Base-by-base conservation (phyloP, 2,329 filamentous ascomycete genomes). In the Dactylellina cionopaga region DNA sequence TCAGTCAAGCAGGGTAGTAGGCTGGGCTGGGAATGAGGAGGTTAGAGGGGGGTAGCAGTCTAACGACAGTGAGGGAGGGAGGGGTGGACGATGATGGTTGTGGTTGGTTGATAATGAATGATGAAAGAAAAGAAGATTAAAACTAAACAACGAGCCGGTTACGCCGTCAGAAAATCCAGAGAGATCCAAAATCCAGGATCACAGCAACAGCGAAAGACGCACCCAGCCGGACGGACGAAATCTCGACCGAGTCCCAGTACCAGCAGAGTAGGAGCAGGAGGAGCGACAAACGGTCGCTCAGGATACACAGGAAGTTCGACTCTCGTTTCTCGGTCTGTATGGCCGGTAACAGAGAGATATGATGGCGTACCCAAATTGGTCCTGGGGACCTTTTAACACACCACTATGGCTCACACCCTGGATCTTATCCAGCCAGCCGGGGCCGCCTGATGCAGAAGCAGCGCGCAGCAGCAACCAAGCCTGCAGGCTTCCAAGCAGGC, bases 331-430 rank as follows among this genome's bases (percentile, higher is more conserved):
- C 31, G 46, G 27, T 52, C 46, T 17, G 44, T 43, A 49, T 15
- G 49, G 37, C 25, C 15, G 47, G 47, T 15, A 35, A 37, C 22
- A 10, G 11, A 25, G 51, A 41, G 33, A 41, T 39, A n/a, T 39
- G 51, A 66, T 49, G 31, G 54, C 54, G 63, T 35, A 60, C 44
- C 54, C 33, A 41, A 17, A 54, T 56, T 51, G 49, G 49, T 66
- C 58, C 62, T 66, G 62, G 62, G 62, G 51, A 66, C 51, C 37
- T 64, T 65, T 58, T n/a, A n/a, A 43, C 62, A 56, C 62, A 56
- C 62, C 62, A 68, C 52, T 59, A 44, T 37, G 37, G 35, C 68
- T 51, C 33, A 15, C 33, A 59, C 59, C 59, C 52, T 65, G 59
- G 58, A 51, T 65, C 68, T 64, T 54, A 59, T 60, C 52, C 52